Evolutionary conservation across 345 rosid genomes (phyloP).

Genomic region (Atalantia buxifolia): DNA sequence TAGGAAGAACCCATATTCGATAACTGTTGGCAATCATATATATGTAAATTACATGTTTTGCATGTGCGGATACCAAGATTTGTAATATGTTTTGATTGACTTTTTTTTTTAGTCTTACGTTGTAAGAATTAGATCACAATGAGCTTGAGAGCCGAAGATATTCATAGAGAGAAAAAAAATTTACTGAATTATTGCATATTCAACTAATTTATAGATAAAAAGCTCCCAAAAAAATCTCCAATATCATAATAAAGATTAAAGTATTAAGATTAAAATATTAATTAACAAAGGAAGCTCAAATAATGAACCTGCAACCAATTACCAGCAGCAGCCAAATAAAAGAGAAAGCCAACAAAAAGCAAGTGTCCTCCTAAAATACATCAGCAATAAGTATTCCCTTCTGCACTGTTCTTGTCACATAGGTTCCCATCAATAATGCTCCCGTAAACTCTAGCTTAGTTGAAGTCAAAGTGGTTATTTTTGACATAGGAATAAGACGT

Average conservation of each 20-base stretch:
- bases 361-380: slow-evolving; percentile 20
- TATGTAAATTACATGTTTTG: too few species aligned
- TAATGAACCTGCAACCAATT: slow-evolving; percentile 85
- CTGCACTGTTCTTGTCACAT: slow-evolving; percentile 93
- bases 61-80: too few species aligned
- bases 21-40: too few species aligned
- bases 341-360: slow-evolving; percentile 61
- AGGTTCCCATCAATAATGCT: slow-evolving; percentile 90
- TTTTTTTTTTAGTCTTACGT: neutral
- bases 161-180: neutral
- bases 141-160: neutral
- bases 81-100: too few species aligned
- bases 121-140: neutral
- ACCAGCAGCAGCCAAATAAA: slow-evolving; percentile 86
- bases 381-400: slow-evolving; percentile 82
- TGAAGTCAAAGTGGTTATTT: slow-evolving; percentile 66
- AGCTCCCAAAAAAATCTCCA: neutral
- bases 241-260: neutral
- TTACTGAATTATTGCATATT: neutral
- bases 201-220: too few species aligned
- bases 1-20: too few species aligned
- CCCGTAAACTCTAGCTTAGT: slow-evolving; percentile 94
- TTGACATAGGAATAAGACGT: too few species aligned
- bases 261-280: too few species aligned
- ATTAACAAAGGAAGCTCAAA: neutral